phyloP scores from a whole-genome alignment of 1,284 basidiomycete species.

The Ustilago shanxiensis region DNA sequence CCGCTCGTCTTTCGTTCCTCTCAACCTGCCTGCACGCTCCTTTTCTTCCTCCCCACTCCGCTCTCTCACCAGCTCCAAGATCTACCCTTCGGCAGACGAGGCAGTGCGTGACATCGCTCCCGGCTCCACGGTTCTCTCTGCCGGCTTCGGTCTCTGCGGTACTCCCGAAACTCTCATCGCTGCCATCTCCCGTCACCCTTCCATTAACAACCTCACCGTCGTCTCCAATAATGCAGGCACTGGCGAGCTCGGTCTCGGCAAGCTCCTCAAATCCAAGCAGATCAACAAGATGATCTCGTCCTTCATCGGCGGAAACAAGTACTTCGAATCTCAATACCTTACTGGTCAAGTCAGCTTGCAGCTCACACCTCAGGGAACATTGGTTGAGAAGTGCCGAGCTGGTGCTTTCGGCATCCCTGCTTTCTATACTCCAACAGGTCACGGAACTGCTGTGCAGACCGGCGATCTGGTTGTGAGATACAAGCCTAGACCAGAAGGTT shows the following conservation, averaged over 20 bases:
- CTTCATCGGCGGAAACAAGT: conserved; percentile 68
- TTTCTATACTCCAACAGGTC: conserved; percentile 92
- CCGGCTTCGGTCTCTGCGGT: conserved; percentile 69
- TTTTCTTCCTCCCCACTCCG: conserved; percentile 17
- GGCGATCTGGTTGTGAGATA: conserved; percentile 71
- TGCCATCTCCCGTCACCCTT: conserved; percentile 54
- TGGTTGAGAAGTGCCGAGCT: conserved; percentile 89
- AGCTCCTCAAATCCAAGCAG: conserved; percentile 58
- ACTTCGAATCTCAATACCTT: conserved; percentile 66
- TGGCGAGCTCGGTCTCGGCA: conserved; percentile 63
- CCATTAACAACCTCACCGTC: conserved; percentile 62
- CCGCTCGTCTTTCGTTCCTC: conserved; percentile 19
- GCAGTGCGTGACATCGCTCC: conserved; percentile 64
- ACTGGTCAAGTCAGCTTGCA: conserved; percentile 63
- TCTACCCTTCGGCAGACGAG: conserved; percentile 57
- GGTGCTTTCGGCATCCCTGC: conserved; percentile 95
- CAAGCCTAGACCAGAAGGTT: conserved; percentile 42
- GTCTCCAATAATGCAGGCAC: conserved; percentile 69
- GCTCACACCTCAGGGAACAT: conserved; percentile 74
- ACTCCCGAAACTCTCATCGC: conserved; percentile 67
- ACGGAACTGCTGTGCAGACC: conserved; percentile 71
- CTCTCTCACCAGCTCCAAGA: conserved; percentile 36
- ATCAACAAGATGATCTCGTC: conserved; percentile 64
- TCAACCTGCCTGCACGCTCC: conserved; percentile 29
- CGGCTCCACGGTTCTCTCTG: conserved; percentile 60